A percentile compares a stretch with the other conserved stretches of the same genome.
Evolutionary conservation across 495 filamentous ascomycete genomes (phyloP).

Genomic region (Staphylotrichum tortipilum): DNA sequence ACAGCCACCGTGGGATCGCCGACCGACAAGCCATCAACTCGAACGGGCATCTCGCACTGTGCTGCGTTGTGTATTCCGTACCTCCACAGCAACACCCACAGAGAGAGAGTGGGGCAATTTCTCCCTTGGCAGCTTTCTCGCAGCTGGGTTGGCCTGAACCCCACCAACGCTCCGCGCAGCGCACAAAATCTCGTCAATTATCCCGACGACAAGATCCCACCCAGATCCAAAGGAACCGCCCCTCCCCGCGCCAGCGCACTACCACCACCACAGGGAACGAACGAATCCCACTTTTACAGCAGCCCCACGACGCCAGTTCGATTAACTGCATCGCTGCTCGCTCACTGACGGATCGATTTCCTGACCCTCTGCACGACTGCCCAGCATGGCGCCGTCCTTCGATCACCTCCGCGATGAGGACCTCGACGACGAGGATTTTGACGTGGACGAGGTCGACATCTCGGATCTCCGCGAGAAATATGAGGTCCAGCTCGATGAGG

Average conservation of each 20-base stretch:
- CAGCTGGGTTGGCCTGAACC: conserved; percentile 20
- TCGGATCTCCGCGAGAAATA: conserved; percentile 87
- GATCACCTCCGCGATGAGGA: conserved; percentile 55
- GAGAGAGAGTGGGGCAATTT: conserved; percentile 33
- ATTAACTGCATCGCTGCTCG: no score
- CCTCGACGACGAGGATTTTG: conserved; percentile 79
- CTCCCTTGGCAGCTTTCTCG: conserved; percentile 11
- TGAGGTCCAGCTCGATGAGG: conserved; percentile 91
- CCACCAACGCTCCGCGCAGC: conserved; percentile 25
- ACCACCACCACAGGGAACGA: conserved; percentile 3
- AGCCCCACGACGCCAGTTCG: conserved; percentile 1
- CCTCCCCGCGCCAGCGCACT: conserved; percentile 16
- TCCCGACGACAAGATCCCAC: conserved; percentile 16
- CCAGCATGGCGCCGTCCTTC: conserved; percentile 53
- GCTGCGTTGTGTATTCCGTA: no score
- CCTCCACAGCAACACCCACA: no score
- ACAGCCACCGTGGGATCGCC: no score
- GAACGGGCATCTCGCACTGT: no score
- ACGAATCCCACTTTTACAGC: conserved; percentile 6
- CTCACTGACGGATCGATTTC: no score
- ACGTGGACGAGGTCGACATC: conserved; percentile 89
- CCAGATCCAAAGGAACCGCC: no score
- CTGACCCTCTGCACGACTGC: no score
- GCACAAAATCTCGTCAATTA: conserved; percentile 31
- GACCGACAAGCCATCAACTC: no score